Evolutionary conservation across 441 rosid genomes (phyloP), one percentile per base, ranked within the genome.

Genomic region (Eruca vesicaria): DNA sequence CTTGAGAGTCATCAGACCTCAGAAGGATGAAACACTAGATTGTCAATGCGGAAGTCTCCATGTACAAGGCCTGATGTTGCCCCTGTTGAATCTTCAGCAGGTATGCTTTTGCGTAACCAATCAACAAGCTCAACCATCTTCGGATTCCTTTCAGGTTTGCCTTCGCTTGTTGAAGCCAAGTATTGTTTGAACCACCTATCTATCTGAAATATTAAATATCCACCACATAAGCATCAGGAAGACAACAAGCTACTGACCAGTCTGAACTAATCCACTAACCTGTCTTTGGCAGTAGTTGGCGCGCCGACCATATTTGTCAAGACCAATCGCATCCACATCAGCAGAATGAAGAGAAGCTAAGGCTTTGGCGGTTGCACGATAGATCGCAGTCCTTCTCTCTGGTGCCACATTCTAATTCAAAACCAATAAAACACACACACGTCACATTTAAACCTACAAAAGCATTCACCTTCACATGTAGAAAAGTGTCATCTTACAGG

Each of bases 131-230:
- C 87, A 81, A 87, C 76, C 97, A 95, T 93, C 83, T 81, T 93
- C 7, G 89, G 91, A 84, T 91, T 83, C 74, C 91, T 82, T 9
- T 85, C 89, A 45, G 89, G 89, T 55, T 86, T 93, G 4, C 88
- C 94, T 74, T 91, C 90, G 78, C 86, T 86, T 32, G 97, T 95
- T 52, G 97, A 90, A 79, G 91, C 88, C 69, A 87, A 74, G 76
- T 93, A 95, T 72, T 95, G 99, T 75, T 84, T 88, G 74, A 95
- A 85, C 99, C 99, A 93, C 77, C 98, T 91, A 67, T 91, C 98
- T 35, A 95, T 87, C 99, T 95, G 76, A 71, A 77, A 70, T 23
- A 6, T 57, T 69, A 68, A 18, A 71, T 70, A 58, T 60, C 11
- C 58, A 59, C 32, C 29, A 14, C 21, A 52, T 8, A 29, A 20